Evolutionary conservation across 2,329 filamentous ascomycete species (phyloP).

Genomic region (Alternaria sp.): DNA sequence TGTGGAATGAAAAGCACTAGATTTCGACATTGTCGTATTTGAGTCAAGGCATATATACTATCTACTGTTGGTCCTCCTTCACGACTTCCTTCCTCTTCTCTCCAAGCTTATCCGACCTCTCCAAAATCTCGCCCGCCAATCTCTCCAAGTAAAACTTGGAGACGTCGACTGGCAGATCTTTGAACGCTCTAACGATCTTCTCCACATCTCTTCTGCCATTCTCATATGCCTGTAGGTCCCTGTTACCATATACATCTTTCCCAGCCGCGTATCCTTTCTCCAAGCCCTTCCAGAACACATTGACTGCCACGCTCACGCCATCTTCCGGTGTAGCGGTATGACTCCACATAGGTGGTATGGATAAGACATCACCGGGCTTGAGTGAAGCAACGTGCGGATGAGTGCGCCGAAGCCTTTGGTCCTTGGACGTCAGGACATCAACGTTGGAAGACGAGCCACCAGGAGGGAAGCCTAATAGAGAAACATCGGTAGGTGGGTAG

Average conservation of each 20-base stretch:
- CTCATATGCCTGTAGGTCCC: conserved; percentile 84
- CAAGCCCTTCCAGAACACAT: conserved; percentile 83
- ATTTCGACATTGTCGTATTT: background rate
- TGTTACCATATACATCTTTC: conserved; percentile 85
- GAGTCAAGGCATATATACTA: background rate
- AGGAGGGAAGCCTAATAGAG: conserved; percentile 71
- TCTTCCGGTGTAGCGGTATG: conserved; percentile 69
- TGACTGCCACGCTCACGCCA: conserved; percentile 76
- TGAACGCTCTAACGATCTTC: conserved; percentile 70
- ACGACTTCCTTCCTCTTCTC: background rate
- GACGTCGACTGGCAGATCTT: conserved; percentile 68
- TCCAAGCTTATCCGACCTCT: conserved; percentile 36
- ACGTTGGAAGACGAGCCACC: conserved; percentile 82
- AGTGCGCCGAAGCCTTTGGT: conserved; percentile 42
- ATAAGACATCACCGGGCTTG: conserved; percentile 76
- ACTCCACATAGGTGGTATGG: conserved; percentile 83
- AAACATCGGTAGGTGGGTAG: conserved; percentile 79
- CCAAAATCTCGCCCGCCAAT: conserved; percentile 71
- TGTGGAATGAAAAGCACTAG: conserved; percentile 47
- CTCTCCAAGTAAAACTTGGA: conserved; percentile 77
- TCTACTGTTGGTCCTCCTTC: background rate
- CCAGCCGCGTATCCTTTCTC: conserved; percentile 72
- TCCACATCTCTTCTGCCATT: conserved; percentile 76
- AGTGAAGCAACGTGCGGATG: conserved; percentile 72
- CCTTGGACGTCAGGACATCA: conserved; percentile 65